Base-by-base conservation (phyloP, 139 green algal genomes). In the Chlorella ohadii region DNA sequence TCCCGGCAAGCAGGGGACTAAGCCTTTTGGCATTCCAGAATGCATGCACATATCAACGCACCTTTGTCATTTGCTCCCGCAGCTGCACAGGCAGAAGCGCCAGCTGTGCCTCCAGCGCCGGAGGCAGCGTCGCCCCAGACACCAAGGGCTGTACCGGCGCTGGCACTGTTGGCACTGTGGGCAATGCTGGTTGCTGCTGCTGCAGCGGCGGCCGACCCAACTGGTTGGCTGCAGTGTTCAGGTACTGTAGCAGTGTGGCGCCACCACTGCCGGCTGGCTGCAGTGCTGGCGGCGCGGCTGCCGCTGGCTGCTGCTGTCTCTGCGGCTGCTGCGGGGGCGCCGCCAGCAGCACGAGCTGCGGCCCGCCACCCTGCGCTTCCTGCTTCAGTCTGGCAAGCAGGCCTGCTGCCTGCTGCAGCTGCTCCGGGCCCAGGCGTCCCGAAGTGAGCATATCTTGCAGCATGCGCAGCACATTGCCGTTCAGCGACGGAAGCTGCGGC, bases 51-150 rank as follows among this genome's bases (percentile, higher is more conserved):
- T 9, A 51, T 17, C 34, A 56, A 38, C 74, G 56, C 74, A 80
- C 74, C 74, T 25, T 31, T 13, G 68, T 9, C n/a, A 80, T 22
- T 20, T 47, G 33, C 1, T 31, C 19, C 12, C 57, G 74, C 16
- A 68, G 2, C 4, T 33, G 41, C 0, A 33, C 27, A 4, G 74
- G 74, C 16, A 80, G 55, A 0, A 67, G 74, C 19, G 74, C 19
- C 31, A 80, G 51, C 55, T 80, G 74, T 23, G 70, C 38, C 70
- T 67, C 67, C 13, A 80, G 55, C 4, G n/a, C 55, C 6, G 74
- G 63, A 20, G 63, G 63, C 63, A 70, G 63, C 63, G 31, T 23
- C 15, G 51, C 51, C 2, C 51, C 51, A 23, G 11, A 13, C 51
- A 59, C 15, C 51, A 22, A 2, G 2, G 2, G 51, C 51, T 59